A percentile compares a stretch with the other conserved stretches of the same genome.
These are phyloP conservation scores for Zizania latifolia DNA, from an alignment of 176 grass and related monocot genomes.

Conservation along the genomic window DNA sequence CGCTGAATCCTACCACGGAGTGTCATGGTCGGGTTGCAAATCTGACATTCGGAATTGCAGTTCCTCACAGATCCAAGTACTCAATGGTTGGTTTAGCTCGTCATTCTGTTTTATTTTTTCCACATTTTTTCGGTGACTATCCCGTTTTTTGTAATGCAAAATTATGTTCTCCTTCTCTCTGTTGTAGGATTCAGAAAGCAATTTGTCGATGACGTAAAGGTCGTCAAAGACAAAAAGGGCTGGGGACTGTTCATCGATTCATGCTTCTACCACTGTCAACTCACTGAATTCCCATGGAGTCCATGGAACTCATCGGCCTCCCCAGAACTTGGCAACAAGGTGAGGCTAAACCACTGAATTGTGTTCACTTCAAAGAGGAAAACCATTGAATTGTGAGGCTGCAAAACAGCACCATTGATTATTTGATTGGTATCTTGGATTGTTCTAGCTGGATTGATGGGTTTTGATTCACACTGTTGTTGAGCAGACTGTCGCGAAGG, in stretches of 20 bases:
- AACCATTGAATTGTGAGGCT: background rate
- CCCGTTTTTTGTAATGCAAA: background rate
- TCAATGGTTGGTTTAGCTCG: constrained; percentile 37
- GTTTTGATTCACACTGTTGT: background rate
- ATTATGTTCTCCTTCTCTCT: background rate
- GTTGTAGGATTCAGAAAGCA: constrained; percentile 31
- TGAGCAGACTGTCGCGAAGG: constrained; percentile 47
- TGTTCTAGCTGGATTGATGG: background rate
- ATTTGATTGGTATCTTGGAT: background rate
- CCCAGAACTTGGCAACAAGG: constrained; percentile 41
- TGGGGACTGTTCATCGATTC: constrained; percentile 60
- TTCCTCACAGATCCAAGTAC: constrained; percentile 42
- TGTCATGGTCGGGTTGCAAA: constrained; percentile 46
- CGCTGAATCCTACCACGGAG: constrained; percentile 9
- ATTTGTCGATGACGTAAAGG: constrained; percentile 36
- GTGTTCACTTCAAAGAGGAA: background rate
- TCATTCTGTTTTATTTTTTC: background rate
- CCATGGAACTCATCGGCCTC: constrained; percentile 45
- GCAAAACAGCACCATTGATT: background rate
- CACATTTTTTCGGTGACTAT: background rate
- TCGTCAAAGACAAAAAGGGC: background rate
- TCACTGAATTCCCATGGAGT: too few relatives aligned
- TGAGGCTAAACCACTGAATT: background rate
- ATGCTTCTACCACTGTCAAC: constrained; percentile 69
- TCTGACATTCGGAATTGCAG: constrained; percentile 30